Base-by-base conservation (phyloP, 2,329 filamentous ascomycete genomes). In the Calonectria leucothoes region DNA sequence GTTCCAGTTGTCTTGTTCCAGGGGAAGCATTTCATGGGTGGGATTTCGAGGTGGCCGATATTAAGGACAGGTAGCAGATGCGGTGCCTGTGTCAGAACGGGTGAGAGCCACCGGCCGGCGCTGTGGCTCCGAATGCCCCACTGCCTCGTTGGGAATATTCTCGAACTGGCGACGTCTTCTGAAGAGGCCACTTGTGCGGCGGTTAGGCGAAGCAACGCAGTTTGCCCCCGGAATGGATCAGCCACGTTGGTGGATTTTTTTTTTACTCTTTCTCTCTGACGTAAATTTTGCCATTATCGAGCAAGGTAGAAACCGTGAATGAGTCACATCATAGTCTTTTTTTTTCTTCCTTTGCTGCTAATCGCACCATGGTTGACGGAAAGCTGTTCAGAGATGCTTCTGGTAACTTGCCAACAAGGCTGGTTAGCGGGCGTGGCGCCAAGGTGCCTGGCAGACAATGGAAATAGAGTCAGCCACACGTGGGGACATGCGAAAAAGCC, bases 71-170 rank as follows among this genome's bases (percentile, higher is more conserved):
- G 66, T 70, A 67, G 37, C 29, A 70, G 52, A 33, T 73, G 52
- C 51, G 25, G 42, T 51, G n/a, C 35, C 29, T 51, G 61, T 63
- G 67, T 52, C 52, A 66, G 52, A 52, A 23, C 33, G 35, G 15
- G 45, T 29, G 57, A 73, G 71, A 68, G 23, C 35, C 33, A 76
- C 77, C 78, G 78, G 76, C 77, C 78, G 78, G 76, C 75, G 78
- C 68, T 61, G 51, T 42, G 42, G 72, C 74, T 79, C 77, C 77
- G 77, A 73, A 27, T 6, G 75, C 52, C 71, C 77, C 76, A 77
- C 76, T 70, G 45, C 70, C 63, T 45, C 45, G 55, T 71, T 69
- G 64, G 75, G 79, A 81, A 81, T 79, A 77, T 81, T 81, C 78
- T 79, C 77, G 78, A 81, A 81, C 66, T 67, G 61, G 57, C 20